phyloP scores from a whole-genome alignment of 495 filamentous ascomycete genomes.

The Ascobolus immersus region DNA sequence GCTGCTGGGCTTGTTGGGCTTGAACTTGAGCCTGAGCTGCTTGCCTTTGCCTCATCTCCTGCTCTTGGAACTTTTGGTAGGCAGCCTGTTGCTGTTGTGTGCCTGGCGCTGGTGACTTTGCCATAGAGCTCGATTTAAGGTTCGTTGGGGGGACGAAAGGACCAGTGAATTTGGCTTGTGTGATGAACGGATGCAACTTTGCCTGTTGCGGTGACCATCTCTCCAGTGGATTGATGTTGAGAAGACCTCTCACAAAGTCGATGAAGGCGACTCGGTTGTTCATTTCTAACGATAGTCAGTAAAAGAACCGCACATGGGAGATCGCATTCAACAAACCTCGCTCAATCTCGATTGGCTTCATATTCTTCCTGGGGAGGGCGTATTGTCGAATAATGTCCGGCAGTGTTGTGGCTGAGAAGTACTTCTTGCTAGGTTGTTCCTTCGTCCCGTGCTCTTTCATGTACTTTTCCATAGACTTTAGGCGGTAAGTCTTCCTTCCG shows the following conservation, averaged over 20 bases:
- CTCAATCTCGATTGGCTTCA: slow-evolving; percentile 93
- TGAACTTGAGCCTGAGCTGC: slow-evolving; percentile 32
- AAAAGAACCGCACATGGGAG: background rate
- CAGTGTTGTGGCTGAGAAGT: slow-evolving; percentile 78
- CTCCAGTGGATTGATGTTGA: slow-evolving; percentile 89
- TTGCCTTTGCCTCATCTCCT: slow-evolving; percentile 19
- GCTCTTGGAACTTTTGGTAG: slow-evolving; percentile 36
- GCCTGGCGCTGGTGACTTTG: slow-evolving; percentile 77
- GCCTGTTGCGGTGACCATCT: slow-evolving; percentile 96
- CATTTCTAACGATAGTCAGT: slow-evolving; percentile 40
- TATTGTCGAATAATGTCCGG: slow-evolving; percentile 95
- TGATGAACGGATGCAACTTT: slow-evolving; percentile 95
- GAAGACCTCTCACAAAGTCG: slow-evolving; percentile 85
- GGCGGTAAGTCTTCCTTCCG: slow-evolving; percentile 62
- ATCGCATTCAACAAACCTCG: slow-evolving; percentile 38
- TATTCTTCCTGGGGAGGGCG: slow-evolving; percentile 94
- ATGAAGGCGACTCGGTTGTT: slow-evolving; percentile 96
- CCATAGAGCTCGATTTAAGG: slow-evolving; percentile 54
- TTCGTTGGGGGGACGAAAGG: slow-evolving; percentile 97
- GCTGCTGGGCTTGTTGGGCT: slow-evolving; percentile 25
- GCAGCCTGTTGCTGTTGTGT: slow-evolving; percentile 91
- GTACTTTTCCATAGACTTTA: slow-evolving; percentile 96
- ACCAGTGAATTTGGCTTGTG: slow-evolving; percentile 87
- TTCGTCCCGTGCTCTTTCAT: slow-evolving; percentile 84
- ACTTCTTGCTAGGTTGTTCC: slow-evolving; percentile 98